A percentile compares a stretch with the other conserved stretches of the same genome.
phyloP scores from a whole-genome alignment of 2,329 filamentous ascomycete species.

The Cordyceps fumosorosea region DNA sequence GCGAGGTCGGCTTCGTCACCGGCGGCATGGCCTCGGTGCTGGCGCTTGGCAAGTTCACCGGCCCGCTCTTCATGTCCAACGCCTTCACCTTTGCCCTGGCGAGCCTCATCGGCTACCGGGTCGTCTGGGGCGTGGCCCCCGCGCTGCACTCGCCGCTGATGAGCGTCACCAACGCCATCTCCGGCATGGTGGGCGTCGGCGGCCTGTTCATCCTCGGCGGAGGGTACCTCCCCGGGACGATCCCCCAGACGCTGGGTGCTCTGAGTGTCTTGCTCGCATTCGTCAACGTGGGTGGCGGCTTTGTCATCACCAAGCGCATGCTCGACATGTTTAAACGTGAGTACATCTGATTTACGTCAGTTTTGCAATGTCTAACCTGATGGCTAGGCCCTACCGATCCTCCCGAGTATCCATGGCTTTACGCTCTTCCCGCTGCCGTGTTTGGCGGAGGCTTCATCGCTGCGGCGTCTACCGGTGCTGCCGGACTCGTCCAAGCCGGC shows the following conservation, averaged over 20 bases:
- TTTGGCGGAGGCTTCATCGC: conserved; percentile 78
- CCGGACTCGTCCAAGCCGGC: conserved; percentile 78
- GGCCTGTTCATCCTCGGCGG: conserved; percentile 86
- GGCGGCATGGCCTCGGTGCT: conserved; percentile 71
- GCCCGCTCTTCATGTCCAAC: conserved; percentile 82
- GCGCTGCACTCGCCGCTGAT: conserved; percentile 84
- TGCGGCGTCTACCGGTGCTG: conserved; percentile 73
- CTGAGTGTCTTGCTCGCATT: conserved; percentile 77
- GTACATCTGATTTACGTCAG: conserved; percentile 15
- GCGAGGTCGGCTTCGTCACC: conserved; percentile 68
- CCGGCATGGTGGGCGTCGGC: conserved; percentile 83
- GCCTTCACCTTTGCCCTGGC: conserved; percentile 79
- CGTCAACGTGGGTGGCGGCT: conserved; percentile 82
- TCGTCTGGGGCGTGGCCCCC: conserved; percentile 79
- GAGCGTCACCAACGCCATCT: conserved; percentile 91
- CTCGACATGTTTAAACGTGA: conserved; percentile 79
- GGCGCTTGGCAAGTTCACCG: conserved; percentile 72
- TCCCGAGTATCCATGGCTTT: conserved; percentile 82
- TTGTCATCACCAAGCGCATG: conserved; percentile 90
- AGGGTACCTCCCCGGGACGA: conserved; percentile 67
- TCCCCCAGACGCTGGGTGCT: conserved; percentile 73
- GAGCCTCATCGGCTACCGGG: conserved; percentile 79
- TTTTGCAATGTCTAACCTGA: conserved; percentile 13
- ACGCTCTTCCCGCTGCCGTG: conserved; percentile 66
- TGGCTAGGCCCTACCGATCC: conserved; percentile 66